These are phyloP conservation scores for Microcyclospora tardicrescens DNA, from an alignment of 2,329 filamentous ascomycete genomes.

Conservation along the genomic window DNA sequence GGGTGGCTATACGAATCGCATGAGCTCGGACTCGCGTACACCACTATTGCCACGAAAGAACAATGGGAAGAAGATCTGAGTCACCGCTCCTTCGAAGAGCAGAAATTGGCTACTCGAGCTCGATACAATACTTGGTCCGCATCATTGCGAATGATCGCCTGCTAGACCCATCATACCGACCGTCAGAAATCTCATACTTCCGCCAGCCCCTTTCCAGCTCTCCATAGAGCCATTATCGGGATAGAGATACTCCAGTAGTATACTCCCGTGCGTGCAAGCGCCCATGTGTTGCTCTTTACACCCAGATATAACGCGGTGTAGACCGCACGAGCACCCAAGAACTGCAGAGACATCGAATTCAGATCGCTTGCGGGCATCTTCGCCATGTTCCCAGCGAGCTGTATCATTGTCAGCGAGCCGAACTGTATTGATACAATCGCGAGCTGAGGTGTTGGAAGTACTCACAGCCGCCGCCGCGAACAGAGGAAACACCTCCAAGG, in stretches of 20 bases:
- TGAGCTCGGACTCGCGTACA: constrained; percentile 15
- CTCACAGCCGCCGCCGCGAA: constrained; percentile 26
- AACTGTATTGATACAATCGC: background rate
- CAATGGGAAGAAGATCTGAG: constrained; percentile 10
- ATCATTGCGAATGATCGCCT: constrained; percentile 5
- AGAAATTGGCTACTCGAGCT: constrained; percentile 1
- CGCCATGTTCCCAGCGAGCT: constrained; percentile 13
- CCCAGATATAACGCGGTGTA: constrained; percentile 13
- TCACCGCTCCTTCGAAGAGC: constrained; percentile 3
- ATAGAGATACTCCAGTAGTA: constrained; percentile 16
- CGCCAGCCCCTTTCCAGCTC: constrained; percentile 7
- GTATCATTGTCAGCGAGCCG: background rate
- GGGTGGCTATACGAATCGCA: constrained; percentile 18
- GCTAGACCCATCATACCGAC: background rate
- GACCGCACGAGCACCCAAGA: constrained; percentile 10
- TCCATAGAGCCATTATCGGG: constrained; percentile 13
- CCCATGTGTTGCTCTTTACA: constrained; percentile 12
- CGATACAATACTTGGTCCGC: constrained; percentile 7
- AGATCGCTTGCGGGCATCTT: constrained; percentile 11
- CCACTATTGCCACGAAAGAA: constrained; percentile 8
- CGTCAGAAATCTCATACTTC: no score
- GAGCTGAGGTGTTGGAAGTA: background rate
- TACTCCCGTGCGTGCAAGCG: constrained; percentile 11
- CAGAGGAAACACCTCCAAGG: constrained; percentile 31
- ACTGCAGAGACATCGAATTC: constrained; percentile 10